Evolutionary conservation across 768 basidiomycete genomes (phyloP), one percentile per base, ranked within the genome.

Genomic region (Podaxis pistillaris): DNA sequence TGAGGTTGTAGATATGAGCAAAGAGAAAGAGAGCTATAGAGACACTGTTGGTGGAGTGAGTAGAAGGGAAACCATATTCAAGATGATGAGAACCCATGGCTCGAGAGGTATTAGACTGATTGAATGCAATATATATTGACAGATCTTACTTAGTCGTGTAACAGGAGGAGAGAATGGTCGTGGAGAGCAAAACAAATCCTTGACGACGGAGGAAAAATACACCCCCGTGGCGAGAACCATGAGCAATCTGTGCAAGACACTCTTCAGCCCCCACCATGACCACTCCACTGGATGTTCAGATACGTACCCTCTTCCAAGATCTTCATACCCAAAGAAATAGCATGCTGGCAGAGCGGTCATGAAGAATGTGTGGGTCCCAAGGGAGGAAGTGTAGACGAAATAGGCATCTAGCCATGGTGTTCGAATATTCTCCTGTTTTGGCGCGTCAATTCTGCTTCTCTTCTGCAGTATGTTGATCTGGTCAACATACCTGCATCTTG

Each of bases 1-100:
- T 79, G 44, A 86, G 79, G n/a, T 75, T 75, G 70, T 87, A 82
- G 56, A 87, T 70, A 49, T 86, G 79, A 2, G 83, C 75, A 65
- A 83, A 88, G 64, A 93, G 79, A 75, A 92, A 93, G 2, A 98
- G 82, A 0, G 94, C 94, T 69, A 97, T 91, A 28, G 93, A 96
- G 56, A 94, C 83, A 58, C 87, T 85, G 73, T 97, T 96, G 7
- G 95, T 93, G 1, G 93, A 91, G 69, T 99, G 96, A 0, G 96
- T 97, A 0, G 94, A 96, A 0, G 95, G 96, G 70, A 98, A 96
- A 24, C 96, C 96, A 67, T 96, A 96, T 76, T 96, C 94, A 2
- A 93, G 81, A 67, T 94, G 91, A 69, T 93, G 91, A 1, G 78
- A 83, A 13, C 91, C 89, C 56, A 93, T 87, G 4, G 88, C 90